Conservation (phyloP, 2,329 filamentous ascomycete genomes). For the Neospermospora avenae region DNA sequence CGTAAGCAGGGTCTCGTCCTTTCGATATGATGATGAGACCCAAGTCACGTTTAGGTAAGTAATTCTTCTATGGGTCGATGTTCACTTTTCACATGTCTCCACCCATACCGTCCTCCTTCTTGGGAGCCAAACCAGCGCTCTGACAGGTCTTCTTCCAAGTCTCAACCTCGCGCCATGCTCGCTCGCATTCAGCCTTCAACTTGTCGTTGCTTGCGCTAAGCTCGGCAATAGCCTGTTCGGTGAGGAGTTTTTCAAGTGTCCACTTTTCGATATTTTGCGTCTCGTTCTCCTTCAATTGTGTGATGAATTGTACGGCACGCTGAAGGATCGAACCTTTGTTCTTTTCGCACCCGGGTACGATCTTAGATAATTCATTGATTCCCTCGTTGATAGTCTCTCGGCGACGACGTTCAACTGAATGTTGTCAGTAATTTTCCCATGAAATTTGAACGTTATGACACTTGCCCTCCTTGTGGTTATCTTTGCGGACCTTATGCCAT, state of each 20-base stretch:
- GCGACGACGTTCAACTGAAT: slow-evolving; percentile 84
- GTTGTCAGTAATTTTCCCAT: neutral
- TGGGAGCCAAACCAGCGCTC: slow-evolving; percentile 52
- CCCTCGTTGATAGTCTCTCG: slow-evolving; percentile 98
- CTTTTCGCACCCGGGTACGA: slow-evolving; percentile 96
- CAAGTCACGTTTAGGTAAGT: slow-evolving; percentile 23
- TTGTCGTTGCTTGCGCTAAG: slow-evolving; percentile 85
- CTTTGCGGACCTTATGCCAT: slow-evolving; percentile 95
- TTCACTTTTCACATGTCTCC: slow-evolving; percentile 29
- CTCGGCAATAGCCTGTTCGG: slow-evolving; percentile 85
- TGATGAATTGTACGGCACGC: slow-evolving; percentile 91
- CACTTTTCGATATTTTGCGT: slow-evolving; percentile 92
- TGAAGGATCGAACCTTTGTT: slow-evolving; percentile 97
- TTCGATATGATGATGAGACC: slow-evolving; percentile 26
- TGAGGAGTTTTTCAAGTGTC: slow-evolving; percentile 86
- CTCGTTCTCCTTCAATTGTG: slow-evolving; percentile 90
- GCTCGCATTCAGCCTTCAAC: slow-evolving; percentile 75
- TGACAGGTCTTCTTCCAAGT: slow-evolving; percentile 72
- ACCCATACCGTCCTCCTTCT: slow-evolving; percentile 39
- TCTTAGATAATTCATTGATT: slow-evolving; percentile 96
- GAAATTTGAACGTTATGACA: slow-evolving; percentile 14
- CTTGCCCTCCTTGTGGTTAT: slow-evolving; percentile 98
- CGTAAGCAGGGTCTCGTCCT: slow-evolving; percentile 33
- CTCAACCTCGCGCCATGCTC: slow-evolving; percentile 73
- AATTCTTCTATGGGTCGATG: slow-evolving; percentile 28